These are phyloP conservation scores for Aethionema arabicum DNA, from an alignment of 345 rosid species.

Conservation along the genomic window DNA sequence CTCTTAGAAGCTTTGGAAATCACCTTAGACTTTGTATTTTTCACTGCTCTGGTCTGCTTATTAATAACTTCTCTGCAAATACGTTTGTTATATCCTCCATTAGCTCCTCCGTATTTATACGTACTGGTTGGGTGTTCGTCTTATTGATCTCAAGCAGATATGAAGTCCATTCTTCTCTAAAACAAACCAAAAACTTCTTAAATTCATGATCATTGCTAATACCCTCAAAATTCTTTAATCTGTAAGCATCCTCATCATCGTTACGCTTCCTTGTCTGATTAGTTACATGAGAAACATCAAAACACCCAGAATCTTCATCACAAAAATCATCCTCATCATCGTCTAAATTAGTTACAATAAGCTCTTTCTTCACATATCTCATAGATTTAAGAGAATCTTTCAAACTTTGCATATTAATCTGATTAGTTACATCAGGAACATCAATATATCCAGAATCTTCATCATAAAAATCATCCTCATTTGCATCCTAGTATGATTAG, in stretches of 20 bases:
- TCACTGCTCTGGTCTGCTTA: slow-evolving; percentile 1
- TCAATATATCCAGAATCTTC: too few relatives aligned
- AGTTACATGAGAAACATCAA: background rate
- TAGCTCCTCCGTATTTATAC: slow-evolving; percentile 30
- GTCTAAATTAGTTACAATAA: slow-evolving; percentile 15
- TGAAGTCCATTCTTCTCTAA: slow-evolving; percentile 36
- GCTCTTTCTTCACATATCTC: slow-evolving; percentile 28
- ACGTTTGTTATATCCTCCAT: slow-evolving; percentile 28
- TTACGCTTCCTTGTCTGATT: slow-evolving; percentile 18
- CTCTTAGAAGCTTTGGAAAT: too few relatives aligned
- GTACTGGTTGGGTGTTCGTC: slow-evolving; percentile 26
- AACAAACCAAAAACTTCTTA: slow-evolving; percentile 39
- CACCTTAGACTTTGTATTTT: too few relatives aligned
- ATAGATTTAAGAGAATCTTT: background rate
- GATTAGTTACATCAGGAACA: too few relatives aligned
- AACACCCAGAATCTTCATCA: slow-evolving; percentile 1
- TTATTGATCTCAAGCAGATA: too few relatives aligned
- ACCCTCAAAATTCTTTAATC: too few relatives aligned
- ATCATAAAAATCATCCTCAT: too few relatives aligned
- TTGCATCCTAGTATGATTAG: too few relatives aligned
- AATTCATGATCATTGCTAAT: slow-evolving; percentile 42
- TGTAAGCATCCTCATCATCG: slow-evolving; percentile 9
- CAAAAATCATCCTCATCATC: slow-evolving; percentile 7
- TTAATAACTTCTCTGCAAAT: background rate
- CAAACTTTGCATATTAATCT: slow-evolving; percentile 12